A percentile compares a stretch with the other conserved stretches of the same genome.
Conservation (phyloP, 2,329 filamentous ascomycete genomes). For the Aspergillus sp. region DNA sequence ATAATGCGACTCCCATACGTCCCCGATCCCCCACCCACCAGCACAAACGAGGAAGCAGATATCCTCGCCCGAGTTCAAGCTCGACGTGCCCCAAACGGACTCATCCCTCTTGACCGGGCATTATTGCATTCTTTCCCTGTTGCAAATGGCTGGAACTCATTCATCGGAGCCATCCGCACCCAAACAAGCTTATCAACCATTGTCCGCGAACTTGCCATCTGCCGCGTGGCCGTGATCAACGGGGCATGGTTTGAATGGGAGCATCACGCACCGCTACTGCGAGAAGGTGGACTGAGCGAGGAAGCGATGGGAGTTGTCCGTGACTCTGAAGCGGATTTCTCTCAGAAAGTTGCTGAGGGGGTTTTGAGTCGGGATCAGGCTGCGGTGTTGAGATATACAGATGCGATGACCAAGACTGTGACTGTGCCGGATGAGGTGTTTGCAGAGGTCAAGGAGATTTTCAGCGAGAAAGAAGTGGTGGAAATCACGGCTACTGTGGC, state of each 20-base stretch:
- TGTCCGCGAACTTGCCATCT: conserved; percentile 74
- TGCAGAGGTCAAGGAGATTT: conserved; percentile 54
- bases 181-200: conserved; percentile 45
- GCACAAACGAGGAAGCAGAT: conserved; percentile 43
- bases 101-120: conserved; percentile 51
- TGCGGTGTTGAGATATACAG: conserved; percentile 67
- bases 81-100: conserved; percentile 45
- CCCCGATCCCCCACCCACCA: conserved; percentile 45
- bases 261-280: conserved; percentile 71
- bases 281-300: conserved; percentile 51
- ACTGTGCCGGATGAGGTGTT: conserved; percentile 67
- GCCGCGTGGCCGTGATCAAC: conserved; percentile 74
- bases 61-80: conserved; percentile 49
- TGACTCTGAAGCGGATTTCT: conserved; percentile 24
- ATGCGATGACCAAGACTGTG: conserved; percentile 77
- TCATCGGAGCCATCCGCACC: conserved; percentile 53
- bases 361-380: conserved; percentile 57
- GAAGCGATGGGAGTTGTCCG: conserved; percentile 35
- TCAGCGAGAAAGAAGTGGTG: conserved; percentile 68
- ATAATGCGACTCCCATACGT: conserved; percentile 54
- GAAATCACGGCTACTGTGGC: conserved; percentile 77
- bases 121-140: conserved; percentile 53
- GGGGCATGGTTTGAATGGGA: conserved; percentile 81
- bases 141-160: conserved; percentile 56
- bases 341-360: conserved; percentile 18